Conservation (phyloP, 768 basidiomycete species). For the Zangia roseola region DNA sequence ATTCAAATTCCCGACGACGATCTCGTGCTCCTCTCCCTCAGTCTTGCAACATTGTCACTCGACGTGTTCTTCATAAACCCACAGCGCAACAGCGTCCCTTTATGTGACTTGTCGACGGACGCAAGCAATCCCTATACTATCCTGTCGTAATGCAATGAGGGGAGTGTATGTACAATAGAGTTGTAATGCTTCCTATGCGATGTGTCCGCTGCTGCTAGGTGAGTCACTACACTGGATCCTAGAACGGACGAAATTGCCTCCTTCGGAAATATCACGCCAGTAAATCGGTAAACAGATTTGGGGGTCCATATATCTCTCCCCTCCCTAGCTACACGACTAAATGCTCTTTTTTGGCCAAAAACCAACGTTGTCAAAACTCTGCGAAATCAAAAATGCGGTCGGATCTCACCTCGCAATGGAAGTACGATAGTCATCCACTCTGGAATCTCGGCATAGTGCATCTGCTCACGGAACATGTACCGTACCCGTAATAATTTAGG, state of each 20-base stretch:
- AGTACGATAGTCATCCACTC: slow-evolving; percentile 69
- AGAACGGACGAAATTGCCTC: no score
- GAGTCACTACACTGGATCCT: slow-evolving; percentile 6
- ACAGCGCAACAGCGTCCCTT: neutral
- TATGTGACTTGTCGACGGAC: slow-evolving; percentile 12
- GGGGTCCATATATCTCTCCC: neutral
- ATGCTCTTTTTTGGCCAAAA: slow-evolving; percentile 23
- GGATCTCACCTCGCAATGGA: slow-evolving; percentile 66
- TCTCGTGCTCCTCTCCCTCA: slow-evolving; percentile 15
- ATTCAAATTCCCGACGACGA: slow-evolving; percentile 25
- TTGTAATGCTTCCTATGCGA: slow-evolving; percentile 23
- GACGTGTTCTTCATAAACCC: slow-evolving; percentile 26
- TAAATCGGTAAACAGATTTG: neutral
- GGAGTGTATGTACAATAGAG: slow-evolving; percentile 25
- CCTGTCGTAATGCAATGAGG: slow-evolving; percentile 24
- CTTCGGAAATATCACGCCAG: slow-evolving; percentile 6
- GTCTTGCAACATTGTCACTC: slow-evolving; percentile 8
- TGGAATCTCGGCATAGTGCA: slow-evolving; percentile 77
- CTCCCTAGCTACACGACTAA: slow-evolving; percentile 25
- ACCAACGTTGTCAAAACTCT: slow-evolving; percentile 4
- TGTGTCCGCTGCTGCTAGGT: slow-evolving; percentile 1
- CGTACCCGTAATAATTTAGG: slow-evolving; percentile 68
- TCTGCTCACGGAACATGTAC: slow-evolving; percentile 71
- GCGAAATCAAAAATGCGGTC: slow-evolving; percentile 5
- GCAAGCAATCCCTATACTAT: slow-evolving; percentile 11